phyloP scores from a whole-genome alignment of 768 basidiomycete genomes.

The Galerina sulciceps region DNA sequence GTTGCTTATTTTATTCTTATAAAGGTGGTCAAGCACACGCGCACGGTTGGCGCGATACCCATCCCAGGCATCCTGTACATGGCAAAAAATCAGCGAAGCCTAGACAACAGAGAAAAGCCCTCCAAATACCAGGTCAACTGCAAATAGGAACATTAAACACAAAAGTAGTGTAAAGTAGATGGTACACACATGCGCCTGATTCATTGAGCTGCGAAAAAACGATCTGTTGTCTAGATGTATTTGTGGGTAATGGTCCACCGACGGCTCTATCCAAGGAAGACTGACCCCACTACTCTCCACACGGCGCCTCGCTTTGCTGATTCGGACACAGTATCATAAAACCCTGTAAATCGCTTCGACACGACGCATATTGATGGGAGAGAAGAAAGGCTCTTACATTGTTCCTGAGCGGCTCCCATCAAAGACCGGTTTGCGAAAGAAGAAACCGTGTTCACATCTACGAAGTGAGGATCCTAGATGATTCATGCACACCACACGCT shows the following conservation, averaged over 20 bases:
- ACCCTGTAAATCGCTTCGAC: conserved; percentile 37
- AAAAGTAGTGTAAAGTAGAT: neutral
- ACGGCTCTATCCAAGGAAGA: neutral
- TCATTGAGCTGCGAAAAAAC: conserved; percentile 55
- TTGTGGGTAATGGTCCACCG: neutral
- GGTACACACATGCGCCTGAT: conserved; percentile 35
- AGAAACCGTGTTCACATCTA: conserved; percentile 49
- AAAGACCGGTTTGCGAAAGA: conserved; percentile 49
- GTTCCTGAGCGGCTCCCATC: conserved; percentile 59
- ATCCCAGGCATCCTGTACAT: conserved; percentile 57
- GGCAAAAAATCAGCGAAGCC: neutral
- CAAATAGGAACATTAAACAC: neutral
- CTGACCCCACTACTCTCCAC: conserved; percentile 59
- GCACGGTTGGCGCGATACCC: conserved; percentile 61
- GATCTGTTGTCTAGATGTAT: conserved; percentile 50
- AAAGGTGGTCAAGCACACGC: conserved; percentile 55
- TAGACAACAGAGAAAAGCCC: neutral
- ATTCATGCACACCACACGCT: neutral
- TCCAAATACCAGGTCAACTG: conserved; percentile 23
- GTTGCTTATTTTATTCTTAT: conserved; percentile 53
- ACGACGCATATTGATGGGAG: neutral
- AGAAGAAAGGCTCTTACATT: conserved; percentile 39
- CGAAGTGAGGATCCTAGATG: neutral
- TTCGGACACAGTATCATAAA: conserved; percentile 47
- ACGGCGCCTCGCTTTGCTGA: conserved; percentile 51